Conservation (phyloP, 129 eudicot genomes). For the Centaurea solstitialis region DNA sequence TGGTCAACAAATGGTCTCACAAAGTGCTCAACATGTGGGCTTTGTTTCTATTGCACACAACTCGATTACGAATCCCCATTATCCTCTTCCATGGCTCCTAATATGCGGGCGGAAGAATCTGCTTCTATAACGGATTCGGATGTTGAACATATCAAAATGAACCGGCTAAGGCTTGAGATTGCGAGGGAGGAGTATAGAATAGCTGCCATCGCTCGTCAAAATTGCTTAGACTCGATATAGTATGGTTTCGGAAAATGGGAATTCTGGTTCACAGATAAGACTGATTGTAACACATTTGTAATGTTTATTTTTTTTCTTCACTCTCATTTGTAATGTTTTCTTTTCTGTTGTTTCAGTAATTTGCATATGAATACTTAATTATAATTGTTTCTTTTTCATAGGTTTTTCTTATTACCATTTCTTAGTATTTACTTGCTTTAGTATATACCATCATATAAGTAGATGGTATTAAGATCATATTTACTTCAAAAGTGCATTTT, state of each 20-base stretch:
- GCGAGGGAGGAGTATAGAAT: constrained; percentile 9
- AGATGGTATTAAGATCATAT: not conserved
- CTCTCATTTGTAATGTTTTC: not conserved
- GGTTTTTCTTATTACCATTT: not conserved
- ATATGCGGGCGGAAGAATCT: not conserved
- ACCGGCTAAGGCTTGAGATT: constrained; percentile 17
- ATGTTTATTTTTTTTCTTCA: not conserved
- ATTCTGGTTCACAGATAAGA: not conserved
- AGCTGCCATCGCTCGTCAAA: constrained; percentile 11
- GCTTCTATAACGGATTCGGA: constrained; percentile 1
- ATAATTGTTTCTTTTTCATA: too few species aligned
- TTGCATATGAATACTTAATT: not conserved
- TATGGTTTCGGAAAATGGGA: not conserved
- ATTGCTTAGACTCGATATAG: constrained; percentile 3
- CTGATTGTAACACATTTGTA: not conserved
- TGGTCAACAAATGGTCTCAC: constrained; percentile 16
- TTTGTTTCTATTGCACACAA: not conserved
- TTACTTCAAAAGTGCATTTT: not conserved
- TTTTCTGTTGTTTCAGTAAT: not conserved
- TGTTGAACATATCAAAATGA: not conserved
- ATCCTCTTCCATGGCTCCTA: constrained; percentile 18
- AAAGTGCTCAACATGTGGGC: constrained; percentile 12
- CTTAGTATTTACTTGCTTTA: not conserved
- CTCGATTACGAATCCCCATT: not conserved
- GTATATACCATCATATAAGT: too few species aligned